These are phyloP conservation scores for Ramaria rubella DNA, from an alignment of 768 basidiomycete genomes.

Conservation along the genomic window DNA sequence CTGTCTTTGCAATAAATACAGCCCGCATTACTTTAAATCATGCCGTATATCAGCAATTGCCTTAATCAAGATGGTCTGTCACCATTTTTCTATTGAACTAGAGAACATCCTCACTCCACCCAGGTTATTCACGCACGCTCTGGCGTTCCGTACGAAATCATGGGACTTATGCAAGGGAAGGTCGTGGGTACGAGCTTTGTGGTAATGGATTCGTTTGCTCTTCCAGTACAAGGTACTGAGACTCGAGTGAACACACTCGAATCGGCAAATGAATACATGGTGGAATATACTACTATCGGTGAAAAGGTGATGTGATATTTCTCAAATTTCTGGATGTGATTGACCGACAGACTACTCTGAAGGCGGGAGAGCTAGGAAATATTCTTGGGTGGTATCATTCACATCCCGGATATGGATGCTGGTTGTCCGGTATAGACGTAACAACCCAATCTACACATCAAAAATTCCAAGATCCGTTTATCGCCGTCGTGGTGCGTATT, in stretches of 20 bases:
- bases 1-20: too few relatives aligned
- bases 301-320: conserved; percentile 47
- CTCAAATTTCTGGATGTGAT: conserved; percentile 44
- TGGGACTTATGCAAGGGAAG: conserved; percentile 99
- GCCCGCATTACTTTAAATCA: conserved; percentile 75
- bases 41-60: conserved; percentile 96
- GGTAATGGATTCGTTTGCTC: conserved; percentile 93
- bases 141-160: conserved; percentile 96
- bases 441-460: conserved; percentile 96
- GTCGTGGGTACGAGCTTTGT: conserved; percentile 71
- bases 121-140: conserved; percentile 98
- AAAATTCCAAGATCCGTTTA: conserved; percentile 91
- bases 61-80: conserved; percentile 83
- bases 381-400: conserved; percentile 98
- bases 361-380: conserved; percentile 71
- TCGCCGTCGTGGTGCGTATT: conserved; percentile 83
- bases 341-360: conserved; percentile 37
- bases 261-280: conserved; percentile 98
- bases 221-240: conserved; percentile 97
- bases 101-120: background rate
- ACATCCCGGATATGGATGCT: conserved; percentile 98
- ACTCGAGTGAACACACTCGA: conserved; percentile 94
- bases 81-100: background rate
- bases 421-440: conserved; percentile 98
- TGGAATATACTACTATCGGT: conserved; percentile 78